Conservation (phyloP, 1,284 basidiomycete species). For the Ustilago cynodontis region DNA sequence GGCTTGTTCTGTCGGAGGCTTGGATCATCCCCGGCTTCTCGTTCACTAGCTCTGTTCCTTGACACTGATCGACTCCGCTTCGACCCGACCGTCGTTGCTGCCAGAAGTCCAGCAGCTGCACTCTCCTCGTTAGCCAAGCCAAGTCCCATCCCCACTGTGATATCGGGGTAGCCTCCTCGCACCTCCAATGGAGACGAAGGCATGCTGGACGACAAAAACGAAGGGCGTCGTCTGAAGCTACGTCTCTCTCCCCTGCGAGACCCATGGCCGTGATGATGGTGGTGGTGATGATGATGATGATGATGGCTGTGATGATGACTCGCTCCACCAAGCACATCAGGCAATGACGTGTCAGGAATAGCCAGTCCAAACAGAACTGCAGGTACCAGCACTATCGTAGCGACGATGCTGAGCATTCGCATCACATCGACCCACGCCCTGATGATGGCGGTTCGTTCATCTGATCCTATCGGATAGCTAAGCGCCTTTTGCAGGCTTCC, state of each 20-base stretch:
- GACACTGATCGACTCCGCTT: constrained; percentile 36
- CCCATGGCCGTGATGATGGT: constrained; percentile 19
- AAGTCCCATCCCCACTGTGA: constrained; percentile 28
- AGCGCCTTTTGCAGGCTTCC: constrained; percentile 67
- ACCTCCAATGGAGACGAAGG: constrained; percentile 42
- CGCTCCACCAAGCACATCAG: constrained; percentile 40
- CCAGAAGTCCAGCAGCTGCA: constrained; percentile 15
- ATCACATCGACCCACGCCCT: constrained; percentile 67
- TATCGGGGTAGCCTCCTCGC: constrained; percentile 31
- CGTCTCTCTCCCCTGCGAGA: constrained; percentile 37
- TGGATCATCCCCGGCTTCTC: constrained; percentile 18
- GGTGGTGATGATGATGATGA: constrained; percentile 22
- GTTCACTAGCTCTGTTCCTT: constrained; percentile 26
- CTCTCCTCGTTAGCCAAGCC: constrained; percentile 14
- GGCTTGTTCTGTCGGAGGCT: constrained; percentile 28
- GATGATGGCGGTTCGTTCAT: constrained; percentile 67
- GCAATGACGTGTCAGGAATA: constrained; percentile 58
- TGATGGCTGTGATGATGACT: constrained; percentile 27
- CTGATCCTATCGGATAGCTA: constrained; percentile 64
- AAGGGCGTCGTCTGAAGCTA: constrained; percentile 21
- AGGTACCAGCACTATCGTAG: constrained; percentile 60
- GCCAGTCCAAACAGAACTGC: constrained; percentile 58
- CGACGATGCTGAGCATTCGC: constrained; percentile 62
- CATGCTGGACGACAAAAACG: constrained; percentile 36
- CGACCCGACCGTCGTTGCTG: constrained; percentile 13